phyloP scores from a whole-genome alignment of 2,329 filamentous ascomycete species.

The Verticillium alfalfae region DNA sequence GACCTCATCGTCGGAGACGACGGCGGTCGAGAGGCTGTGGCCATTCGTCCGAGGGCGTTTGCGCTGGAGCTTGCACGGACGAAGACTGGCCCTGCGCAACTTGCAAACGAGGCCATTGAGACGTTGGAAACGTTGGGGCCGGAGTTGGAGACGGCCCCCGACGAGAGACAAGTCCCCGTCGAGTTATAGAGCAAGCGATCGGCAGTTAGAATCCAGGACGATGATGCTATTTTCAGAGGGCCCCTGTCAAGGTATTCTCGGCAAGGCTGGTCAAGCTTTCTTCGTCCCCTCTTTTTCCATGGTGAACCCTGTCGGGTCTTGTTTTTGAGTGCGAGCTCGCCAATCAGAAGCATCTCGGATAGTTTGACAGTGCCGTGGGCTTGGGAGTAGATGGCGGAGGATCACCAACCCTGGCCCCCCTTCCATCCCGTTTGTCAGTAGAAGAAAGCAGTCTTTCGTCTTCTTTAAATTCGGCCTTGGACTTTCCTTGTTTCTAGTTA shows the following conservation, averaged over 20 bases:
- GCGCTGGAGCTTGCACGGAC: slow-evolving; percentile 2
- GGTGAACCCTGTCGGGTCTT: background rate
- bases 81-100: background rate
- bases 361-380: background rate
- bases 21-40: background rate
- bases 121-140: background rate
- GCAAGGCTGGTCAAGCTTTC: no score
- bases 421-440: background rate
- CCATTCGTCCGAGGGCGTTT: slow-evolving; percentile 2
- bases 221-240: background rate
- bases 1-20: slow-evolving; percentile 19
- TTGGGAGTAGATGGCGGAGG: background rate
- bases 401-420: background rate
- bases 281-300: no score
- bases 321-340: background rate
- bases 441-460: no score
- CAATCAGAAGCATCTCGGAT: background rate
- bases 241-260: background rate
- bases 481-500: no score
- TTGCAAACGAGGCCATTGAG: background rate
- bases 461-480: no score
- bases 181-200: background rate
- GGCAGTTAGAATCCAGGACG: background rate
- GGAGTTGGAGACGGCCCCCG: no score
- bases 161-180: background rate